Evolutionary conservation across 2,329 filamentous ascomycete species (phyloP).

Genomic region (Alternaria consortialis): DNA sequence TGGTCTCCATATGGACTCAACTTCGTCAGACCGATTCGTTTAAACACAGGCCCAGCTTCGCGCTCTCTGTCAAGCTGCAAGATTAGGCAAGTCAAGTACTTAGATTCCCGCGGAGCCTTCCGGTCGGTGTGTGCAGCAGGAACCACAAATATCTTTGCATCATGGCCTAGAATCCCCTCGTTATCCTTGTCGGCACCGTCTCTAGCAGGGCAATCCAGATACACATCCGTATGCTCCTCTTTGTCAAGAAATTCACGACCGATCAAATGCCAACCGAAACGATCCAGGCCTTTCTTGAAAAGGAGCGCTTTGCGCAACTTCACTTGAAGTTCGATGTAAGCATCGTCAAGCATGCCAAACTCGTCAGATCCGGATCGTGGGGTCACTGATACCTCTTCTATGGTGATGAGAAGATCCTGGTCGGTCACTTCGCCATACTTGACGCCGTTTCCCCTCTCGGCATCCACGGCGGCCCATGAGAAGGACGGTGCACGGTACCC

Average conservation of each 20-base stretch:
- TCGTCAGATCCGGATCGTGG: slow-evolving; percentile 8
- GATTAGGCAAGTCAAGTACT: slow-evolving; percentile 17
- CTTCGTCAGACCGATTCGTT: slow-evolving; percentile 20
- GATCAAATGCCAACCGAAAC: neutral
- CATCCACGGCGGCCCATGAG: neutral
- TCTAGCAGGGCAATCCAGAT: neutral
- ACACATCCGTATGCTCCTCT: neutral
- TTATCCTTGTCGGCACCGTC: neutral
- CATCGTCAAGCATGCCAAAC: slow-evolving; percentile 19
- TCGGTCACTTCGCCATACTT: slow-evolving; percentile 20
- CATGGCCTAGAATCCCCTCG: neutral
- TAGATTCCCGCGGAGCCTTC: neutral
- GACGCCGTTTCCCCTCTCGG: slow-evolving; percentile 8
- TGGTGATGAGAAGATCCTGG: slow-evolving; percentile 12
- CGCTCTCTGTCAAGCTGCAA: slow-evolving; percentile 5
- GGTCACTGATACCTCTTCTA: slow-evolving; percentile 12
- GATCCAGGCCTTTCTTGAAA: slow-evolving; percentile 1
- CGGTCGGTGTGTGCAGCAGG: slow-evolving; percentile 17
- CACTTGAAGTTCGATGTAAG: neutral
- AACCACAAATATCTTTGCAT: slow-evolving; percentile 14
- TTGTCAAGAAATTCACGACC: neutral
- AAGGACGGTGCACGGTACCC: neutral
- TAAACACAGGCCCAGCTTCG: slow-evolving; percentile 5
- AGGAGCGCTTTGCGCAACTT: slow-evolving; percentile 1
- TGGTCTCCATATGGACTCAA: slow-evolving; percentile 16